Evolutionary conservation across 2,329 filamentous ascomycete species (phyloP).

Genomic region (Grosmannia huntii): DNA sequence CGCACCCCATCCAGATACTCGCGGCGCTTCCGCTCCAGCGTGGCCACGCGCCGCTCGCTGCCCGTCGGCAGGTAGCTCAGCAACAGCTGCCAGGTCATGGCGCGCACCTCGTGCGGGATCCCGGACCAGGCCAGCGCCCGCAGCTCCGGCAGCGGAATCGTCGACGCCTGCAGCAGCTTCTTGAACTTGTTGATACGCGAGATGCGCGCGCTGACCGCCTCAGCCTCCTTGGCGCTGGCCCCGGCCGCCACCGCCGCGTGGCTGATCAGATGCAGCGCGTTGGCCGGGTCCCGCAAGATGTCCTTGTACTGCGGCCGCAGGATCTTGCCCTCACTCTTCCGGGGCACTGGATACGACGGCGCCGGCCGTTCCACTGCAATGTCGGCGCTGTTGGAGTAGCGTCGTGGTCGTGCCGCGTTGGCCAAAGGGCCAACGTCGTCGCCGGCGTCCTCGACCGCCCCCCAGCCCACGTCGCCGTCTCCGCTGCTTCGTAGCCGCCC

Average conservation of each 20-base stretch:
- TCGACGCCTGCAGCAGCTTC: constrained; percentile 81
- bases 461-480: background rate
- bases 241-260: constrained; percentile 64
- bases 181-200: constrained; percentile 98
- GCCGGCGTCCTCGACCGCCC: background rate
- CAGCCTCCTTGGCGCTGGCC: constrained; percentile 70
- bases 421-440: background rate
- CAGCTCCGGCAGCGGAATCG: constrained; percentile 73
- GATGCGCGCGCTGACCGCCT: constrained; percentile 76
- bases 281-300: constrained; percentile 77
- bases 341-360: constrained; percentile 73
- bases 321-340: constrained; percentile 89
- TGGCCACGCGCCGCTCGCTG: constrained; percentile 79
- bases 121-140: constrained; percentile 86
- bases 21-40: constrained; percentile 85
- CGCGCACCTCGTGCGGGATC: constrained; percentile 84
- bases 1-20: constrained; percentile 90
- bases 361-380: constrained; percentile 83
- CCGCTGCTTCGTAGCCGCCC: background rate
- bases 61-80: constrained; percentile 95
- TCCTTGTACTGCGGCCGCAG: constrained; percentile 96
- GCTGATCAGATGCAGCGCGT: constrained; percentile 86
- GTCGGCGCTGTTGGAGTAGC: constrained; percentile 76
- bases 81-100: constrained; percentile 97
- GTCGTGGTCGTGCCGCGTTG: constrained; percentile 23